Evolutionary conservation across 23 red algal species (phyloP).

Genomic region (Pyropia yezoensis): DNA sequence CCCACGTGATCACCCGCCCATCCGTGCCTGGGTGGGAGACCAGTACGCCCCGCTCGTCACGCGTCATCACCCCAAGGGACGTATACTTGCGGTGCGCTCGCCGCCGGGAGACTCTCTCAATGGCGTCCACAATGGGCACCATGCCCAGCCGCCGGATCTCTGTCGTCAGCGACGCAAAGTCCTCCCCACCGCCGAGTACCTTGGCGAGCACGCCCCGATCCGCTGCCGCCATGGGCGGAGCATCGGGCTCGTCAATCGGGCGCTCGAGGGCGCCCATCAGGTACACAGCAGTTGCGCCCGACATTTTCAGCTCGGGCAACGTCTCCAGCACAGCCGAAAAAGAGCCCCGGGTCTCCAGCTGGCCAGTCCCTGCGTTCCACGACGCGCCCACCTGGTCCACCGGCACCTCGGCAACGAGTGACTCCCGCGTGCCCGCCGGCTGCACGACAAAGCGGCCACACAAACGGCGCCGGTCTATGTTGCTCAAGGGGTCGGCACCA

Average conservation of each 20-base stretch:
- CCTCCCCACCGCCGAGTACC: constrained; percentile 75
- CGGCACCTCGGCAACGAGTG: constrained; percentile 60
- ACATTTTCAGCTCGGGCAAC: constrained; percentile 62
- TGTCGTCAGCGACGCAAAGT: constrained; percentile 49
- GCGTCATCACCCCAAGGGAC: constrained; percentile 58
- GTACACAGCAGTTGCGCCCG: constrained; percentile 64
- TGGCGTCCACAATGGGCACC: constrained; percentile 66
- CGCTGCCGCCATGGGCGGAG: constrained; percentile 69
- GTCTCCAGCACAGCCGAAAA: constrained; percentile 71
- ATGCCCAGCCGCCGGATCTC: constrained; percentile 70
- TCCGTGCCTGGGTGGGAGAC: constrained; percentile 92
- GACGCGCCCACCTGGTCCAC: constrained; percentile 89
- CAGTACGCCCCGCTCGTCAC: constrained; percentile 51
- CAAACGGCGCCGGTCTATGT: constrained; percentile 35
- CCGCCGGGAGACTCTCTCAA: constrained; percentile 74
- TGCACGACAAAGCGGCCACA: constrained; percentile 90
- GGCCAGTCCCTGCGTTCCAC: constrained; percentile 80
- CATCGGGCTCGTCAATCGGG: constrained; percentile 58
- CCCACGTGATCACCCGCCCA: constrained; percentile 87
- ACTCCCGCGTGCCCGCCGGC: constrained; percentile 53
- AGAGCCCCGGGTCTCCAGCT: constrained; percentile 47
- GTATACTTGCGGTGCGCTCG: constrained; percentile 80
- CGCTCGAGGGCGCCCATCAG: constrained; percentile 86
- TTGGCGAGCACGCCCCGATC: constrained; percentile 72
- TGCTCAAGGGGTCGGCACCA: background rate